Conservation (phyloP, 352 stramenopile species). For the Globisporangium takayamanum region DNA sequence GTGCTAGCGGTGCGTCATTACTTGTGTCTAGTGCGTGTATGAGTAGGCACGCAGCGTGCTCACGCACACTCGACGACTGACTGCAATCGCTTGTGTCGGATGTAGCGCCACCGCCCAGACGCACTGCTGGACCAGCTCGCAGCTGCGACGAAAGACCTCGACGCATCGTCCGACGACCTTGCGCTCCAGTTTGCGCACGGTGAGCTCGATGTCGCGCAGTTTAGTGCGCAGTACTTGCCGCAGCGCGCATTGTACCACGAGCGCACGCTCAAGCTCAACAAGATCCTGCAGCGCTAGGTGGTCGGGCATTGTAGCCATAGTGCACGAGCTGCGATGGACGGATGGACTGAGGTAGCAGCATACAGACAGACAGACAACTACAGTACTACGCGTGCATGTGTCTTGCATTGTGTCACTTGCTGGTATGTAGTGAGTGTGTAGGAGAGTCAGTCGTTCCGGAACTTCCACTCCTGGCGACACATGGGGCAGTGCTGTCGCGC, state of each 20-base stretch:
- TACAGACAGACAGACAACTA: neutral
- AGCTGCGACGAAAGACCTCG: slow-evolving; percentile 44
- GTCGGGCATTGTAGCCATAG: neutral
- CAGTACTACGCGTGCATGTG: neutral
- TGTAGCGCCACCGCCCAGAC: slow-evolving; percentile 61
- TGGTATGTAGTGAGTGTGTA: neutral
- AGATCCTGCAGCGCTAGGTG: slow-evolving; percentile 52
- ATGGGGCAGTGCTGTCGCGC: slow-evolving; percentile 83
- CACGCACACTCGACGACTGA: neutral
- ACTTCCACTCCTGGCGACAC: slow-evolving; percentile 86
- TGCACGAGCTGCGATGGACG: neutral
- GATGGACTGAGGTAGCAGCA: neutral
- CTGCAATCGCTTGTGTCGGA: neutral
- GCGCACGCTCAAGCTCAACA: slow-evolving; percentile 66
- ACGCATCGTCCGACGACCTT: slow-evolving; percentile 65
- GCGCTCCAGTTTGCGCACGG: slow-evolving; percentile 67
- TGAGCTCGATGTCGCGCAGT: slow-evolving; percentile 59
- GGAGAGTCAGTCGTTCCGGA: slow-evolving; percentile 32
- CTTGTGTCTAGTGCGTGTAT: neutral
- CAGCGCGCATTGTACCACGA: slow-evolving; percentile 71
- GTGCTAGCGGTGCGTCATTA: slow-evolving; percentile 45
- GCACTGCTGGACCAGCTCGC: slow-evolving; percentile 65
- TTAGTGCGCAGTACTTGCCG: slow-evolving; percentile 57
- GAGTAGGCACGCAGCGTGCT: no score
- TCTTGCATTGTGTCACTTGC: neutral